Evolutionary conservation across 2,329 filamentous ascomycete genomes (phyloP), one percentile per base, ranked within the genome.

Genomic region (Lasiodiplodia gonubiensis): DNA sequence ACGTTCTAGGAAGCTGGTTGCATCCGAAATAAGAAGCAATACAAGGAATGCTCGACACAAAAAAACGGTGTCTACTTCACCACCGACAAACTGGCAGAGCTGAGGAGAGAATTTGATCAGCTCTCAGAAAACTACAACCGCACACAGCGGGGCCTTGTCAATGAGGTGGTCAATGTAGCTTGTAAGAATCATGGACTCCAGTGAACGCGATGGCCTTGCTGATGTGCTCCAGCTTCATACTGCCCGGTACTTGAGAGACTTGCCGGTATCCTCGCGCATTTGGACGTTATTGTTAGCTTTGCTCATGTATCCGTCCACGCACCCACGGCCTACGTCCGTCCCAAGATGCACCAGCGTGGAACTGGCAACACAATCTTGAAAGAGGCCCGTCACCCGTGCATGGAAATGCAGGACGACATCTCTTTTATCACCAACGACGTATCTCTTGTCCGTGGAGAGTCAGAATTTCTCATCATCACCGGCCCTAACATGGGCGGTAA

Each of bases 41-140:
- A 98, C 74, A 91, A 94, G 74, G 95, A 99, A 79, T 97, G 93
- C 78, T 97, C 94, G 0, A 99, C 96, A 0, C 95, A 98, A 80
- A 99, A 99, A 85, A 99, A 97, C 77, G 95, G 95, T 52, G 95
- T 98, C 66, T 99, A 95, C 82, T 99, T 99, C 79, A 98, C 95
- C 1, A 99, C 95, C 3, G 89, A 88, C 65, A 89, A 86, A 37
- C 84, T 99, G 73, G 90, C 93, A 75, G 86, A 89, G 30, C 87
- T 94, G 73, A 90, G 95, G 37, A 88, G 94, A 64, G 94, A 99
- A 74, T 93, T 97, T 72, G 94, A 99, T 75, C 94, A 98, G 78
- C 85, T 97, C 0, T 96, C 93, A 0, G 90, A 93, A 69, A 97
- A 93, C 76, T 99, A 99, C 83, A 97, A 97, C 80, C 89, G 93